Conservation (phyloP, 768 basidiomycete species). For the Filobasidium wieringae region DNA sequence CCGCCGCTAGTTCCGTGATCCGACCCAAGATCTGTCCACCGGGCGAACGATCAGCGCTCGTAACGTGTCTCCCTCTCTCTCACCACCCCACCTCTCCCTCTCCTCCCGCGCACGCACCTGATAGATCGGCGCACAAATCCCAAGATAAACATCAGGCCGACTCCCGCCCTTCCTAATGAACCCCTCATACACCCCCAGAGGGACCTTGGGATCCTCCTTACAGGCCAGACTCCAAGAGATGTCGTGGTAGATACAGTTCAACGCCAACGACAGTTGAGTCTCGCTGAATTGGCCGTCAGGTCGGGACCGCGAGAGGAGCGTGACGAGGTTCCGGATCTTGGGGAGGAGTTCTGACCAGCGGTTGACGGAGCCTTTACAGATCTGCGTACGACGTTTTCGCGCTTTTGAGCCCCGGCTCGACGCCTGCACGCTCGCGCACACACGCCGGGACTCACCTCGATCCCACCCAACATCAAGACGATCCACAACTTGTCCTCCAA, state of each 20-base stretch:
- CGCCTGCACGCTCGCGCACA: too few relatives aligned
- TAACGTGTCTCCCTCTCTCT: not conserved
- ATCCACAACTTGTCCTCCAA: conserved; percentile 12
- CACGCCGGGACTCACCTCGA: conserved; percentile 6
- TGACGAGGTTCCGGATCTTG: conserved; percentile 6
- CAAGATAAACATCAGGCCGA: conserved; percentile 7
- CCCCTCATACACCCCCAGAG: not conserved
- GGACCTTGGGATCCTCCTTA: conserved; percentile 3
- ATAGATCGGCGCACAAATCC: conserved; percentile 4
- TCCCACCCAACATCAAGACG: conserved; percentile 7
- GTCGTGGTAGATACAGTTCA: conserved; percentile 10
- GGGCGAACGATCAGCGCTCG: not conserved
- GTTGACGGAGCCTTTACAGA: conserved; percentile 7
- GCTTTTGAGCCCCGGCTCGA: too few relatives aligned
- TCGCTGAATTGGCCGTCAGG: not conserved
- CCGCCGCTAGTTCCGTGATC: not conserved
- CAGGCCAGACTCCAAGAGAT: conserved; percentile 2
- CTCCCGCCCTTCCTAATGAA: conserved; percentile 1
- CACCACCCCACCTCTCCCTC: not conserved
- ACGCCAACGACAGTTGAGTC: conserved; percentile 2
- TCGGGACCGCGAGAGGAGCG: not conserved
- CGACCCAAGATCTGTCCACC: conserved; percentile 1
- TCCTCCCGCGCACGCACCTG: not conserved
- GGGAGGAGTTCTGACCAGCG: conserved; percentile 8
- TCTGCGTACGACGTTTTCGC: not conserved